Conservation (phyloP, 1,284 basidiomycete species). For the Pisolithus thermaeus region DNA sequence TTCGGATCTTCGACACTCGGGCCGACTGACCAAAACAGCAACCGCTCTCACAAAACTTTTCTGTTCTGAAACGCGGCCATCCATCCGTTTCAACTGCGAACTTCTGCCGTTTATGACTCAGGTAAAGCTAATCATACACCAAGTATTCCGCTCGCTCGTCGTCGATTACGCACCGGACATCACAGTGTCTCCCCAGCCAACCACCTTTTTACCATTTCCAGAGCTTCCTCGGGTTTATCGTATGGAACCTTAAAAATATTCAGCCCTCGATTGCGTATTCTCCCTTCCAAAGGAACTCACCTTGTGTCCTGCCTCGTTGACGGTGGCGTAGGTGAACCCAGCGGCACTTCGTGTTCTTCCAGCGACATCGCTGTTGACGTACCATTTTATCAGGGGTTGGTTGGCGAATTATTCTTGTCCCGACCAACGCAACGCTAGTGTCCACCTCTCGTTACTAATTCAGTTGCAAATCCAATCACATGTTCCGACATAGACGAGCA, state of each 20-base stretch:
- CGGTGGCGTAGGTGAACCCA: conserved; percentile 58
- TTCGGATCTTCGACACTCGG: no score
- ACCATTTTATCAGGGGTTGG: conserved; percentile 52
- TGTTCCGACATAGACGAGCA: conserved; percentile 70
- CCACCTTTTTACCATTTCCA: conserved; percentile 51
- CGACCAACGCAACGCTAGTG: conserved; percentile 57
- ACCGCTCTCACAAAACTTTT: no score
- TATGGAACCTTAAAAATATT: conserved; percentile 44
- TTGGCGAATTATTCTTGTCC: conserved; percentile 45
- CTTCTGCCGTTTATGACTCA: no score
- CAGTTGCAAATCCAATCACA: conserved; percentile 77
- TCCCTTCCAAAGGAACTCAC: conserved; percentile 29
- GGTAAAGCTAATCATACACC: no score
- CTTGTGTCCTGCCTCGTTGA: conserved; percentile 62
- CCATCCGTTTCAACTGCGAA: no score
- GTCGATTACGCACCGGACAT: not conserved
- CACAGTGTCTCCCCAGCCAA: conserved; percentile 34
- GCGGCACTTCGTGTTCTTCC: conserved; percentile 54
- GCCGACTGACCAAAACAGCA: no score
- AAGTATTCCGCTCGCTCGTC: not conserved
- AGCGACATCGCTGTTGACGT: conserved; percentile 41
- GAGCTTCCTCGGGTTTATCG: conserved; percentile 52
- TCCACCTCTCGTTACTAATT: conserved; percentile 67
- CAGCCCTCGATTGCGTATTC: not conserved
- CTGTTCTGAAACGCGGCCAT: no score